Conservation (phyloP, 2,329 filamentous ascomycete genomes). For the Davidsoniella eucalypti region DNA sequence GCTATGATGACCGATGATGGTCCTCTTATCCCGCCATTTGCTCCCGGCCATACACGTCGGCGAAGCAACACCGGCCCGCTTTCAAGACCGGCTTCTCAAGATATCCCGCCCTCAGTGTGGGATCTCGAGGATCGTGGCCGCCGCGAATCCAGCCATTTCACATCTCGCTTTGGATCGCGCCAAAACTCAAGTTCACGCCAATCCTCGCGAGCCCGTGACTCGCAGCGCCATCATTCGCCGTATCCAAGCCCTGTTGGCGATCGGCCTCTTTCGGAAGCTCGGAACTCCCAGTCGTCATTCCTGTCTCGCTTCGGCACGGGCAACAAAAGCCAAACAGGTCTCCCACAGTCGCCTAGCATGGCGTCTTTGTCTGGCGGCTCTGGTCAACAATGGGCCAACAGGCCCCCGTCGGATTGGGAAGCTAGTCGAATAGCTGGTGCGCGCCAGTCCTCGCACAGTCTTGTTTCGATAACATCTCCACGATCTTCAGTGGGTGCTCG, state of each 20-base stretch:
- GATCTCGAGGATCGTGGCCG: slow-evolving; percentile 6
- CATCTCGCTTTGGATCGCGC: neutral
- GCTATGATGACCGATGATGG: slow-evolving; percentile 1
- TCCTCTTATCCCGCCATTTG: neutral
- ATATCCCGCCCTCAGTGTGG: slow-evolving; percentile 1
- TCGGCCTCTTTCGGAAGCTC: neutral
- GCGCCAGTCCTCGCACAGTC: slow-evolving; percentile 5
- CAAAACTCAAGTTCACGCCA: neutral
- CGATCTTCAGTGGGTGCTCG: slow-evolving; percentile 2
- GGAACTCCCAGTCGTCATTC: slow-evolving; percentile 6
- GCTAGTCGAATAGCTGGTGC: neutral
- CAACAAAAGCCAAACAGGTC: neutral
- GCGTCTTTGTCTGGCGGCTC: no score
- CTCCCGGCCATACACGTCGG: neutral
- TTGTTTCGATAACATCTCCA: slow-evolving; percentile 1
- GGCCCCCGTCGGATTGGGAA: neutral
- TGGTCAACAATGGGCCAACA: neutral
- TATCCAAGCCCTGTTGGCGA: slow-evolving; percentile 2
- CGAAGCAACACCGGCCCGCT: slow-evolving; percentile 1
- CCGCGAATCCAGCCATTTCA: neutral
- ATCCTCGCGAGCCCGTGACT: neutral
- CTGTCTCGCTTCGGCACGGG: neutral
- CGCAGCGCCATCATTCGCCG: slow-evolving; percentile 4
- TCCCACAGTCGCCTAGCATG: neutral
- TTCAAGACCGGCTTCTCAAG: slow-evolving; percentile 4